These are phyloP conservation scores for Bjerkandera adusta DNA, from an alignment of 1,284 basidiomycete genomes.

Conservation along the genomic window DNA sequence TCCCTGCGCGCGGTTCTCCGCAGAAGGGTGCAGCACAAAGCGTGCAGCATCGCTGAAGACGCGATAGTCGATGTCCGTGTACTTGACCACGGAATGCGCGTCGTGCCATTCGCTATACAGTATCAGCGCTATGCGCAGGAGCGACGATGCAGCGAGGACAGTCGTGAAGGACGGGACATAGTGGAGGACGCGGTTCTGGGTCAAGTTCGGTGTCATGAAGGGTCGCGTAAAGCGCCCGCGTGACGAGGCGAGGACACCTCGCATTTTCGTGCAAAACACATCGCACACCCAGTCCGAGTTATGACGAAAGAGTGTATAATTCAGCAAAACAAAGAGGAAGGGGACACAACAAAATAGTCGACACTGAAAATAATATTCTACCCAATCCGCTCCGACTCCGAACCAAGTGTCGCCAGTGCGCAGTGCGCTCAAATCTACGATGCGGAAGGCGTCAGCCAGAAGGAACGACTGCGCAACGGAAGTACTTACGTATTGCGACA, in stretches of 20 bases:
- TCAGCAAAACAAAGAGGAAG: constrained; percentile 11
- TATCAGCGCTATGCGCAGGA: constrained; percentile 70
- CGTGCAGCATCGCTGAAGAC: constrained; percentile 92
- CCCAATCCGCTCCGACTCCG: constrained; percentile 3
- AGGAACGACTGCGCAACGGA: background rate
- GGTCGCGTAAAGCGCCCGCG: background rate
- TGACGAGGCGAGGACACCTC: background rate
- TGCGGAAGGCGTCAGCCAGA: constrained; percentile 7
- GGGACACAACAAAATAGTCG: constrained; percentile 5
- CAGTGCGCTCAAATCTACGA: constrained; percentile 29
- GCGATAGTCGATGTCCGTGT: constrained; percentile 96
- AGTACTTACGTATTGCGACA: constrained; percentile 88
- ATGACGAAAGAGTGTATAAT: constrained; percentile 9
- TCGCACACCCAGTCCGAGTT: background rate
- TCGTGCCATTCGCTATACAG: constrained; percentile 90
- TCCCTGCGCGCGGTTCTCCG: constrained; percentile 58
- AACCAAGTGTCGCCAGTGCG: background rate
- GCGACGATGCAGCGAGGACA: constrained; percentile 51
- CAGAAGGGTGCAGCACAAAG: constrained; percentile 55
- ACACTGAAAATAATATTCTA: constrained; percentile 10
- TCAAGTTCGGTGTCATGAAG: background rate
- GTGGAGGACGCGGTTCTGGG: constrained; percentile 12
- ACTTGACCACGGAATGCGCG: constrained; percentile 79
- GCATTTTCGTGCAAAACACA: background rate
- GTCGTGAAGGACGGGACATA: constrained; percentile 45